Evolutionary conservation across 169 alveolate genomes (phyloP).

Genomic region (Plasmodium coatneyi): DNA sequence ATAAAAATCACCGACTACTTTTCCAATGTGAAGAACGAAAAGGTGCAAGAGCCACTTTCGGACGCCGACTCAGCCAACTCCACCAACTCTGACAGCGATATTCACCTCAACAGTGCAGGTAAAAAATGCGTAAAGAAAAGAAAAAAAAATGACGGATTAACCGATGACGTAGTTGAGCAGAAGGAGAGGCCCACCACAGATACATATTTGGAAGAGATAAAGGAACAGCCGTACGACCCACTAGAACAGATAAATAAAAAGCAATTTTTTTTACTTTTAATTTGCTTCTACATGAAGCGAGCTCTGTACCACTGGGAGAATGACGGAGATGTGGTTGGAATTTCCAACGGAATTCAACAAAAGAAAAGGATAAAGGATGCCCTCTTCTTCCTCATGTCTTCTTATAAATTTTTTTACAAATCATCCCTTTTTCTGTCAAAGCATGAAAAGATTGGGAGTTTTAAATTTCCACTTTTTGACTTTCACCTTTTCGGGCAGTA

Average conservation of each 20-base stretch:
- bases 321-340: constrained; percentile 67
- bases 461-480: constrained; percentile 51
- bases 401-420: constrained; percentile 73
- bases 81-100: not conserved
- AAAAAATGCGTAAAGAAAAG: constrained; percentile 15
- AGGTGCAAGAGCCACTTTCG: constrained; percentile 4
- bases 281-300: constrained; percentile 56
- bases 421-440: constrained; percentile 59
- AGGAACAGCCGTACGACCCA: not conserved
- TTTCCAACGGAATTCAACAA: constrained; percentile 65
- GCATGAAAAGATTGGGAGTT: constrained; percentile 1
- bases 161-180: not conserved
- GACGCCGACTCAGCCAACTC: not conserved
- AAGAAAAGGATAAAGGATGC: constrained; percentile 62
- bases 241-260: constrained; percentile 56
- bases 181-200: not conserved
- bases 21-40: constrained; percentile 52
- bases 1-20: constrained; percentile 71
- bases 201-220: not conserved
- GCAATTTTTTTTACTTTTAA: constrained; percentile 62
- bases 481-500: constrained; percentile 36
- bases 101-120: not conserved
- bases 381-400: constrained; percentile 55
- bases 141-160: constrained; percentile 41
- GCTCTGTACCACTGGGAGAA: constrained; percentile 51